These are phyloP conservation scores for Evernia prunastri DNA, from an alignment of 495 filamentous ascomycete genomes.

Conservation along the genomic window DNA sequence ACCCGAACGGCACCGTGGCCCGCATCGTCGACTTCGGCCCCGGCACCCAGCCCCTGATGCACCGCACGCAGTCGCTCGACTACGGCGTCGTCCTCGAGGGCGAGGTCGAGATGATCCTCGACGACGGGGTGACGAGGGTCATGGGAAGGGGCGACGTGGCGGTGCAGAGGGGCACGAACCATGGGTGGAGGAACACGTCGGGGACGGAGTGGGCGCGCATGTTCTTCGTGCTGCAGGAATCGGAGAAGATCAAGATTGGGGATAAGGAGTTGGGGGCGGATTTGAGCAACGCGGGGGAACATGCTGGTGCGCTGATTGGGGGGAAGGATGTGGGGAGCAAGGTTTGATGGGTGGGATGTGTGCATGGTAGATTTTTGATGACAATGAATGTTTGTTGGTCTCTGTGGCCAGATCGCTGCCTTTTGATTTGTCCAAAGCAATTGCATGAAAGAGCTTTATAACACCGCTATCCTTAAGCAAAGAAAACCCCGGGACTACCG, in stretches of 20 bases:
- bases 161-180: conserved; percentile 62
- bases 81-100: conserved; percentile 77
- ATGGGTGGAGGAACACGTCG: conserved; percentile 58
- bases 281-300: conserved; percentile 31
- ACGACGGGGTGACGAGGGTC: conserved; percentile 47
- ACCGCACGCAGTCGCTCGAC: conserved; percentile 66
- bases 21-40: conserved; percentile 26
- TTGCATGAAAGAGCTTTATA: not conserved
- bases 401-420: no score
- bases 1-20: conserved; percentile 28
- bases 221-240: conserved; percentile 48
- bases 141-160: conserved; percentile 57
- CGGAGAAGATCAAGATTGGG: conserved; percentile 30
- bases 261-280: conserved; percentile 38
- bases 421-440: not conserved
- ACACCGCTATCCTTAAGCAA: not conserved
- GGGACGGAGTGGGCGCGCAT: conserved; percentile 51
- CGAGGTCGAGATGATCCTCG: conserved; percentile 55
- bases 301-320: conserved; percentile 9
- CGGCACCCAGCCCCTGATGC: conserved; percentile 39
- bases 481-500: not conserved
- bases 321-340: not conserved
- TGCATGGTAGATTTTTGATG: not conserved
- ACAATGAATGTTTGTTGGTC: not conserved
- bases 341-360: not conserved